Conservation (phyloP, 1,284 basidiomycete genomes). For the Psilocybe mexicana region DNA sequence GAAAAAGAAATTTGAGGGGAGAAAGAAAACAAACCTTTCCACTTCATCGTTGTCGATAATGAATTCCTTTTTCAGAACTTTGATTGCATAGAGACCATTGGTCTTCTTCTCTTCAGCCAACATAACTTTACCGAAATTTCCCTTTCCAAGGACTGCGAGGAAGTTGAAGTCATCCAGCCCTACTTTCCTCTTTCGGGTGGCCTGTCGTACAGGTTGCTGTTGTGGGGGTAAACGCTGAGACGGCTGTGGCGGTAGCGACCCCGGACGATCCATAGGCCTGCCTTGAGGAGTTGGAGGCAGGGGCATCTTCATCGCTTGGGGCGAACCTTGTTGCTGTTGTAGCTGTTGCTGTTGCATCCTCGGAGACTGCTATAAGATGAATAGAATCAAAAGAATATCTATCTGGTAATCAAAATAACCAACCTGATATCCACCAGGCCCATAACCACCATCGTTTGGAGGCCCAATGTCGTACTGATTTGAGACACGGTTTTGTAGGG, state of each 20-base stretch:
- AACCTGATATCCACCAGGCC: slow-evolving; percentile 32
- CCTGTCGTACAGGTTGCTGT: slow-evolving; percentile 34
- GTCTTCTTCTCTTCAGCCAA: slow-evolving; percentile 96
- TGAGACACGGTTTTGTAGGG: slow-evolving; percentile 26
- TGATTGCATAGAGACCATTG: slow-evolving; percentile 94
- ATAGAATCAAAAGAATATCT: neutral
- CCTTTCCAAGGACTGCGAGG: slow-evolving; percentile 96
- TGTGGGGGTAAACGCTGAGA: slow-evolving; percentile 32
- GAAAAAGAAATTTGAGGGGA: slow-evolving; percentile 7
- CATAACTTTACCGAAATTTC: slow-evolving; percentile 99
- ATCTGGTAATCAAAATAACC: slow-evolving; percentile 4
- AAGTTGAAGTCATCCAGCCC: slow-evolving; percentile 99
- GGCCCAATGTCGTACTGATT: slow-evolving; percentile 19
- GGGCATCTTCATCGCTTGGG: slow-evolving; percentile 25
- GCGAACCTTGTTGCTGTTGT: slow-evolving; percentile 12
- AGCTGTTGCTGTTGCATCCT: slow-evolving; percentile 27
- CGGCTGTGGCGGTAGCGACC: slow-evolving; percentile 29
- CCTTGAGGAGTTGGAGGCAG: slow-evolving; percentile 24
- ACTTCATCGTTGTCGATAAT: slow-evolving; percentile 99
- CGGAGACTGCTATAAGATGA: slow-evolving; percentile 13
- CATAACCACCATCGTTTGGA: slow-evolving; percentile 17
- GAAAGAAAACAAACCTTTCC: slow-evolving; percentile 70
- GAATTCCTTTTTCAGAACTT: slow-evolving; percentile 99
- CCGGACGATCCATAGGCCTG: slow-evolving; percentile 28
- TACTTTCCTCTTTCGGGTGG: slow-evolving; percentile 76